Evolutionary conservation across 805 yeast species (phyloP).

Genomic region (Zygosaccharomyces pseudorouxii): DNA sequence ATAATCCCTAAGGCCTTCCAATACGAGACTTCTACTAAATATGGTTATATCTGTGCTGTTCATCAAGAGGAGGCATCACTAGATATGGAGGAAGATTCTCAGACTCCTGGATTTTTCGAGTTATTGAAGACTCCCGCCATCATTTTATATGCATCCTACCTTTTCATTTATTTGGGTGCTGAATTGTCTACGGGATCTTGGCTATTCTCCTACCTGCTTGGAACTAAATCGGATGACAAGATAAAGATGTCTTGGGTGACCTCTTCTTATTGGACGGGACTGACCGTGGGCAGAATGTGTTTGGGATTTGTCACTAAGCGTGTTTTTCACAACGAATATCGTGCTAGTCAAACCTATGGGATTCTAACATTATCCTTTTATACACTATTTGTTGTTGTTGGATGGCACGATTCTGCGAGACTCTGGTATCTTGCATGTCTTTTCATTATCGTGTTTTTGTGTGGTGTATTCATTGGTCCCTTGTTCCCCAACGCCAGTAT

Average conservation of each 20-base stretch:
- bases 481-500: constrained; percentile 69
- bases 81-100: constrained; percentile 18
- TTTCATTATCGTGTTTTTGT: constrained; percentile 35
- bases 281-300: constrained; percentile 57
- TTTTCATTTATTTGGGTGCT: constrained; percentile 62
- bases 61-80: constrained; percentile 19
- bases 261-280: constrained; percentile 69
- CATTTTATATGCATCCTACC: constrained; percentile 49
- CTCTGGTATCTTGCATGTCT: constrained; percentile 21
- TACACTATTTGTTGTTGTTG: constrained; percentile 28
- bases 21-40: constrained; percentile 40
- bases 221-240: constrained; percentile 46
- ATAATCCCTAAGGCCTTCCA: constrained; percentile 43
- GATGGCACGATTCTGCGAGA: constrained; percentile 18
- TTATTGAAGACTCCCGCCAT: constrained; percentile 32
- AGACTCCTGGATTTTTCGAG: constrained; percentile 7
- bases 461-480: constrained; percentile 66
- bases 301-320: constrained; percentile 53
- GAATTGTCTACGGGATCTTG: constrained; percentile 70
- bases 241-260: constrained; percentile 55
- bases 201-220: constrained; percentile 59
- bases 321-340: constrained; percentile 43
- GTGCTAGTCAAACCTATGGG: constrained; percentile 34
- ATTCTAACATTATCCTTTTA: constrained; percentile 36
- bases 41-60: constrained; percentile 25